Percentiles rank a stretch among this genome's conserved stretches.
Conservation (phyloP, 805 yeast genomes). For the Barnettozyma sucrosica region DNA sequence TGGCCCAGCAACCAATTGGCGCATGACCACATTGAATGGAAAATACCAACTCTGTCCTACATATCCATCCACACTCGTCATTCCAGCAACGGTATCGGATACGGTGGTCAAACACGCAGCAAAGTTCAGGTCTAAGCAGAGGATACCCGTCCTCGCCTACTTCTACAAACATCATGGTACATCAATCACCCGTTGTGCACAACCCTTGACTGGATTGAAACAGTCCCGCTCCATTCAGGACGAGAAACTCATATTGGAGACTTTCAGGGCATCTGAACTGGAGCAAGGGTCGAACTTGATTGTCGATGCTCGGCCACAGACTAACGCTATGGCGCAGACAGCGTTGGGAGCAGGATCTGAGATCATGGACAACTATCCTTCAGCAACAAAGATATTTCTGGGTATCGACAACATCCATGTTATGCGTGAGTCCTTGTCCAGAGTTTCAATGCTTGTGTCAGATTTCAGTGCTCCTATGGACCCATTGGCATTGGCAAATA, state of each 20-base stretch:
- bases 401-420: conserved; percentile 95
- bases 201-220: conserved; percentile 87
- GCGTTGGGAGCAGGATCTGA: conserved; percentile 99
- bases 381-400: conserved; percentile 65
- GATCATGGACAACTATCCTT: conserved; percentile 77
- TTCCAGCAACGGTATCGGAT: conserved; percentile 78
- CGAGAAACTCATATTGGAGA: conserved; percentile 72
- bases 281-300: conserved; percentile 49
- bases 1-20: conserved; percentile 44
- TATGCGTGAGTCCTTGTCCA: conserved; percentile 77
- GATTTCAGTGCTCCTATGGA: conserved; percentile 50
- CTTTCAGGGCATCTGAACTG: conserved; percentile 52
- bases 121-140: conserved; percentile 74
- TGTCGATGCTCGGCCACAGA: conserved; percentile 87
- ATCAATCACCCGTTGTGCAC: conserved; percentile 83
- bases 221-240: conserved; percentile 88
- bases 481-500: conserved; percentile 51
- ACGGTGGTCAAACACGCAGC: conserved; percentile 78
- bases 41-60: conserved; percentile 65
- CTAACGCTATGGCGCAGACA: conserved; percentile 94
- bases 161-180: conserved; percentile 64
- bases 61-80: conserved; percentile 63
- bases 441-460: conserved; percentile 57
- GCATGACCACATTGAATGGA: conserved; percentile 58
- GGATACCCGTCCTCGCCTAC: conserved; percentile 81